Percentiles rank a stretch among this genome's conserved stretches.
Conservation (phyloP, 2,329 filamentous ascomycete genomes). For the Xylariaceae sp. region DNA sequence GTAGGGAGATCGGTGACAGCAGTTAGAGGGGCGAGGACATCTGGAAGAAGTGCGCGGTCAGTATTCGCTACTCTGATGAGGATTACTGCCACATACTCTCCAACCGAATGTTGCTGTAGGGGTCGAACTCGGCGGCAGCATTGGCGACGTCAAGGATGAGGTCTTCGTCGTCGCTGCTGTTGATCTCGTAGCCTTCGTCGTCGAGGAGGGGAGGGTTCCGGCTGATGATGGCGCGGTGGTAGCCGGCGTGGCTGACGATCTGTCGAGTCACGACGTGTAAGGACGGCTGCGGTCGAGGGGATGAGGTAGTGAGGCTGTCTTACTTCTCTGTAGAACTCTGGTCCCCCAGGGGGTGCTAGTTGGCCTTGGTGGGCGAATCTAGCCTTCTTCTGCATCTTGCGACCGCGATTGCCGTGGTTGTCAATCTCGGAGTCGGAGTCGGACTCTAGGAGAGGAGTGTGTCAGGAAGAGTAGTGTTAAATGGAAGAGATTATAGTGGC, state of each 20-base stretch:
- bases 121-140: constrained; percentile 65
- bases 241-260: constrained; percentile 71
- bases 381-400: constrained; percentile 74
- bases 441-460: constrained; percentile 53
- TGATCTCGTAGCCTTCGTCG: constrained; percentile 73
- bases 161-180: constrained; percentile 67
- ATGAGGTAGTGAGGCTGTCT: constrained; percentile 19
- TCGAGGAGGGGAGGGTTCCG: constrained; percentile 70
- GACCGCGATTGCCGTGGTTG: constrained; percentile 67
- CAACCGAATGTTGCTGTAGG: constrained; percentile 67
- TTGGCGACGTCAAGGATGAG: constrained; percentile 57
- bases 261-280: constrained; percentile 33
- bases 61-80: not conserved
- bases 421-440: constrained; percentile 73
- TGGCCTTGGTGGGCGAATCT: constrained; percentile 68
- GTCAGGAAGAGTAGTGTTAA: constrained; percentile 4
- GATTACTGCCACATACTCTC: constrained; percentile 53
- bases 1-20: constrained; percentile 68
- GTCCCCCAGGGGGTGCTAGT: constrained; percentile 61
- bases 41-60: constrained; percentile 37
- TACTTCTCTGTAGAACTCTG: constrained; percentile 69
- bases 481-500: constrained; percentile 22
- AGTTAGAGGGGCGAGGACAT: constrained; percentile 70
- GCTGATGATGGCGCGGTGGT: constrained; percentile 67
- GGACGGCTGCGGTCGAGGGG: not conserved